Base-by-base conservation (phyloP, 495 filamentous ascomycete genomes). In the Penicillium herquei region DNA sequence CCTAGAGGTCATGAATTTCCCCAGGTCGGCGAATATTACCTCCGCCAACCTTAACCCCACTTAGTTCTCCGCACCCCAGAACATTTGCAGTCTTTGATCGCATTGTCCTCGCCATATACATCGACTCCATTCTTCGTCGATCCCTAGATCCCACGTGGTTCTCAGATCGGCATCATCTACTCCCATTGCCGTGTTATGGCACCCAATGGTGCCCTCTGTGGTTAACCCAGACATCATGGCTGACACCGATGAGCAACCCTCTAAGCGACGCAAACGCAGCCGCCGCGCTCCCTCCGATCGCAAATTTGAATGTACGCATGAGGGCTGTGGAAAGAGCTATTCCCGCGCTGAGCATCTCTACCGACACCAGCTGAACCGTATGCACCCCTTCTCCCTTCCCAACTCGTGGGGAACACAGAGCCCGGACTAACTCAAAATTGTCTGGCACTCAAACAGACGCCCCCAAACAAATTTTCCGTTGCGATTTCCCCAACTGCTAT, bases 271-370 rank as follows among this genome's bases (percentile, higher is more conserved):
- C 10, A 59, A 60, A 52, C 67, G 67, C 51, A 66, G 54, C 39
- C 87, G 93, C 56, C 96, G 95, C 69, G 88, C 88, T 31, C 76
- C 88, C 33, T 57, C 77, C 35, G 93, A 97, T 70, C 96, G 94
- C 74, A 97, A 96, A 66, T 98, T 96, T 59, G 88, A 92, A 61
- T 98, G 94, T 70, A 86, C 88, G 10, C 85, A 90, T 46, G 87
- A 91, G 59, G 90, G 87, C 30, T 98, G 94, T 59, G 91, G 90
- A 21, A 98, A 96, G 79, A 92, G 87, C 66, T 98, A 98, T 72
- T 97, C 93, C 18, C 84, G 94, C 61, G 93, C 93, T 18, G 94
- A 98, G 72, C 94, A 98, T 77, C 80, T 98, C 70, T 96, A 96
- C 71, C 85, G 94, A 18, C 94, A 98, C 72, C 93, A 97, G 73